Base-by-base conservation (phyloP, 352 stramenopile species). In the Phytopythium ostracodes region DNA sequence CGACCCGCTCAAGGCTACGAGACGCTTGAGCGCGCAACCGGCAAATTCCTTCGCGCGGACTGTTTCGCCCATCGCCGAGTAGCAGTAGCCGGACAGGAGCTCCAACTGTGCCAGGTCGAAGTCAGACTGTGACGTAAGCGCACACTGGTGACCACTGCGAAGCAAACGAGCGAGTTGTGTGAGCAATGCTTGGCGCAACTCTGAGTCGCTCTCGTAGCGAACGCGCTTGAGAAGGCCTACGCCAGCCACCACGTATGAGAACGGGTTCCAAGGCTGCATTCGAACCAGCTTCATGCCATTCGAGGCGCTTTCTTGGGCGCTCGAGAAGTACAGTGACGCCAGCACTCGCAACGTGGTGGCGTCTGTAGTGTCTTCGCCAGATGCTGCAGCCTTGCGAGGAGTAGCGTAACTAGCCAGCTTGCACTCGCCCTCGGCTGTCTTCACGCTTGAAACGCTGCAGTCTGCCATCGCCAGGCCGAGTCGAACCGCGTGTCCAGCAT, bases 201-300 rank as follows among this genome's bases (percentile, higher is more conserved):
- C 49, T 11, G 22, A 33, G 36, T 56, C 25, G 14, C 42, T 68
- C 12, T 75, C 64, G 11, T 73, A 54, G 2, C 31, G 56, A 35
- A 74, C 53, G 12, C 50, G 70, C 63, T 89, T 89, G 44, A 88
- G 70, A n/a, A 87, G 61, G 18, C 74, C 68, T 0, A 76, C 33
- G 12, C 70, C 78, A 49, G 78, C 76, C 12, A 89, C 33, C 29
- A 79, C 62, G 60, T 91, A 90, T 10, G 77, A 76, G 2, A 68
- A 70, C 2, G 79, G 66, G 11, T 87, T 81, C 77, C 76, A 85
- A 25, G 84, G 79, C 40, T 88, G 55, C 59, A 79, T 74, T 33
- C 76, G 84, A 42, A 92, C 67, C 27, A 91, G 70, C 60, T 87
- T 90, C 64, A 47, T 69, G 42, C 11, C 59, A 11, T 3, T 25